Base-by-base conservation (phyloP, 2,329 filamentous ascomycete genomes). In the Diaporthe vaccinii region DNA sequence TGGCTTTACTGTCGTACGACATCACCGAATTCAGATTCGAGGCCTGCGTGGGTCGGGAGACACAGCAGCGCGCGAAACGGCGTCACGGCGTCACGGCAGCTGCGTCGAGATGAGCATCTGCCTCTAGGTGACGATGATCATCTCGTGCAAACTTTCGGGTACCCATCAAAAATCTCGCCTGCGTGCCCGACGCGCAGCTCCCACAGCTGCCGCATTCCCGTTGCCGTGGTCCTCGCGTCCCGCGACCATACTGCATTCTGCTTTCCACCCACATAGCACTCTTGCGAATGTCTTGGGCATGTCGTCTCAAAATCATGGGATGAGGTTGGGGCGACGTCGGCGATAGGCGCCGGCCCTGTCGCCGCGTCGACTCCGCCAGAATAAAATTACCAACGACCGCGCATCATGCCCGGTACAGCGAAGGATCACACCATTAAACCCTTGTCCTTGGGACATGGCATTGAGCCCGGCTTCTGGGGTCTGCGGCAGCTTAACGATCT, bases 151-250 rank as follows among this genome's bases (percentile, higher is more conserved):
- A 73, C 69, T 10, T 58, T 72, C 44, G 51, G 62, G 69, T 44
- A 55, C 31, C 69, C 74, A 51, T 72, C 41, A 49, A 41, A 58
- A 73, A 73, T 73, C 34, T 73, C 71, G 71, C 71, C 71, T 73
- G 71, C 71, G 51, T 73, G 58, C 71, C 49, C 58, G 55, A 57
- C 71, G 59, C 58, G 71, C 58, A 73, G 39, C 71, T 55, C 46
- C 71, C 46, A 41, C 59, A 17, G 31, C 71, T 44, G 58, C 59
- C 22, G 71, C 71, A 65, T 57, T 73, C 71, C 58, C 71, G 34
- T 8, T 46, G 22, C 51, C 25, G 58, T 25, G 14, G 28, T 41
- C 17, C 9, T 65, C 46, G 46, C 58, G 58, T 65, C 58, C 46
- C 49, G 46, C 58, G 44, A 53, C 70, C 41, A 20, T 17, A 36